Evolutionary conservation across 2,329 filamentous ascomycete species (phyloP).

Genomic region (Ambrosiella xylebori): DNA sequence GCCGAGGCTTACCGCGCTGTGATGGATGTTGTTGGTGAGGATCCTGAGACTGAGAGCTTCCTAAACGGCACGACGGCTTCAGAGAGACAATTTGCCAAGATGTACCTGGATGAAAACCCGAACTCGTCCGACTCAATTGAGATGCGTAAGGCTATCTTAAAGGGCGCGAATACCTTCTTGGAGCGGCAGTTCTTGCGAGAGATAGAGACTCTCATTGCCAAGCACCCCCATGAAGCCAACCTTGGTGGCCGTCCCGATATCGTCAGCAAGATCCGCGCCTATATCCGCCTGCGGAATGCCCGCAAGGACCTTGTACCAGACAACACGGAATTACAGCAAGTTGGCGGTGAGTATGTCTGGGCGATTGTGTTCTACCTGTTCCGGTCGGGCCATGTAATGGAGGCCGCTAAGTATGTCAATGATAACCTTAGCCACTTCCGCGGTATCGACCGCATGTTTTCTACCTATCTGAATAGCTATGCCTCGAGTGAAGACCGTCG

Average conservation of each 20-base stretch:
- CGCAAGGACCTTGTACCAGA: conserved; percentile 75
- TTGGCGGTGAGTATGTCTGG: conserved; percentile 78
- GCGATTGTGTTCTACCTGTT: conserved; percentile 85
- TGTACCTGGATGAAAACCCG: conserved; percentile 59
- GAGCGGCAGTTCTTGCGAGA: conserved; percentile 67
- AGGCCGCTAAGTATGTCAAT: conserved; percentile 76
- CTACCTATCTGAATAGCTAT: conserved; percentile 73
- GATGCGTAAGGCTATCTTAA: conserved; percentile 63
- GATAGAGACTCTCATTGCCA: conserved; percentile 60
- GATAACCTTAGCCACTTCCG: conserved; percentile 66
- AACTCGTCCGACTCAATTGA: conserved; percentile 46
- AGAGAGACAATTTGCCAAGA: conserved; percentile 58
- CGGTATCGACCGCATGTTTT: conserved; percentile 79
- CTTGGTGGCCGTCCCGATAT: conserved; percentile 77
- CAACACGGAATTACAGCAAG: conserved; percentile 60
- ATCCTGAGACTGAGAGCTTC: conserved; percentile 38
- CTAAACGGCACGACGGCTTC: conserved; percentile 47
- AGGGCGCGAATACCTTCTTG: conserved; percentile 61
- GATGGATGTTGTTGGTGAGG: conserved; percentile 61
- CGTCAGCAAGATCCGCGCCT: conserved; percentile 81
- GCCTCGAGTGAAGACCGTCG: conserved; percentile 59
- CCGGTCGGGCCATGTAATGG: conserved; percentile 64
- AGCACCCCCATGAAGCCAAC: conserved; percentile 74
- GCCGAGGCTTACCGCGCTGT: conserved; percentile 71
- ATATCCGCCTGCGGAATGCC: conserved; percentile 62